Evolutionary conservation across 108 stramenopile genomes (phyloP), one percentile per base, ranked within the genome.

Genomic region (Phaeodactylum tricornutum): DNA sequence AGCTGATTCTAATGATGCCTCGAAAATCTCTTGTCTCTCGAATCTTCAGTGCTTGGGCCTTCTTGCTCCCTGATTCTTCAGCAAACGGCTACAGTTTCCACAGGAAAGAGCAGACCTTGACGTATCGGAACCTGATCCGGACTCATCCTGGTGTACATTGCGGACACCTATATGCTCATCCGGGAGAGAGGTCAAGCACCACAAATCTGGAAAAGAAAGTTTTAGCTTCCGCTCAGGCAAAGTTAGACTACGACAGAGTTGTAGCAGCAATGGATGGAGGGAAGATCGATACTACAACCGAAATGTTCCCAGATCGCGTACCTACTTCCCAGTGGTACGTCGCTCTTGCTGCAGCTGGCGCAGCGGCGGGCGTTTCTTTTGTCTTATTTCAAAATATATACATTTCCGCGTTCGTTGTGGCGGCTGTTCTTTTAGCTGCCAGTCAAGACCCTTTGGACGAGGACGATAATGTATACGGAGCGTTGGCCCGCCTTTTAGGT

Each of bases 141-240:
- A n/a, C n/a, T n/a, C n/a, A n/a, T n/a, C n/a, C n/a, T n/a, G n/a
- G n/a, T n/a, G n/a, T n/a, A n/a, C n/a, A n/a, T n/a, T n/a, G n/a
- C n/a, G n/a, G n/a, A n/a, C n/a, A n/a, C n/a, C n/a, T n/a, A n/a
- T n/a, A n/a, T n/a, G n/a, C n/a, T n/a, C n/a, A n/a, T n/a, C n/a
- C n/a, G n/a, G n/a, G n/a, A n/a, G n/a, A n/a, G n/a, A n/a, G n/a
- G n/a, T n/a, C n/a, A n/a, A n/a, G n/a, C n/a, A n/a, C n/a, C n/a
- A n/a, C n/a, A n/a, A n/a, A 41, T 11, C 5, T 41, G 39, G 39
- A 41, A n/a, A 5, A 41, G 14, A 15, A 41, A n/a, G 39, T 41
- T 20, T 20, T 15, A 4, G 39, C 39, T 11, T 41, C 39, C 19
- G 39, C 39, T 5, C 39, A 41, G 21, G 39, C 39, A 20, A 5